A percentile compares a stretch with the other conserved stretches of the same genome.
These are phyloP conservation scores for Populus alba DNA, from an alignment of 345 rosid genomes.

Conservation along the genomic window DNA sequence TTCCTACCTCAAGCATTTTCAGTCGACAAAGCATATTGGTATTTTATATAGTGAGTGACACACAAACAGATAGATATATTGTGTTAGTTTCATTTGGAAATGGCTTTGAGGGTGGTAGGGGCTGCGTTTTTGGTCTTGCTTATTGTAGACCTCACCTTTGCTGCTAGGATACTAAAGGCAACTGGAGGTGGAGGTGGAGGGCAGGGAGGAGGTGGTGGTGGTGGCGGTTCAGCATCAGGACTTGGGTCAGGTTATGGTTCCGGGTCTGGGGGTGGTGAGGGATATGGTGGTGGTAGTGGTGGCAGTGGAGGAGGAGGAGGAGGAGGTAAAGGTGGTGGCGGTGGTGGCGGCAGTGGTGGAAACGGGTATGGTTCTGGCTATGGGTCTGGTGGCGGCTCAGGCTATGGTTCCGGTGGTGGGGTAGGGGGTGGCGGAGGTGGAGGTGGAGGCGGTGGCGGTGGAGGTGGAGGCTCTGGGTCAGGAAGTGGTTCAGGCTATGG, in stretches of 20 bases:
- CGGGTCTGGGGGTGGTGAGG: slow-evolving; percentile 31
- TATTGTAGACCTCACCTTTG: slow-evolving; percentile 41
- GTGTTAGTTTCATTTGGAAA: slow-evolving; percentile 8
- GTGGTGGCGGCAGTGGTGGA: not conserved
- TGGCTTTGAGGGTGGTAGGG: slow-evolving; percentile 32
- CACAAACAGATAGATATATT: not conserved
- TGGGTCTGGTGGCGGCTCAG: slow-evolving; percentile 1
- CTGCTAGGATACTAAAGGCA: slow-evolving; percentile 34
- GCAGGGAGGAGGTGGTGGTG: slow-evolving; percentile 42
- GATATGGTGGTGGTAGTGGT: not conserved
- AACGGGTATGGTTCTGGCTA: not conserved
- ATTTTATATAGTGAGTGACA: not conserved
- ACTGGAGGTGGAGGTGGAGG: slow-evolving; percentile 35
- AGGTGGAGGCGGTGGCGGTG: slow-evolving; percentile 36
- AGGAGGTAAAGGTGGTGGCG: not conserved
- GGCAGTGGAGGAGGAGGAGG: not conserved
- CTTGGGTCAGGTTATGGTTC: slow-evolving; percentile 32
- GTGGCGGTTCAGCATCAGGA: slow-evolving; percentile 13
- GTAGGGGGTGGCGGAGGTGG: not conserved
- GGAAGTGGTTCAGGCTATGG: slow-evolving; percentile 2
- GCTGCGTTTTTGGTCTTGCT: slow-evolving; percentile 43
- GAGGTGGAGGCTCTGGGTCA: slow-evolving; percentile 11
- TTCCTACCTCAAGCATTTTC: slow-evolving; percentile 1
- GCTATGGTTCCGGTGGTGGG: not conserved
- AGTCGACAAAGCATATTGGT: not conserved